phyloP scores from a whole-genome alignment of 2,329 filamentous ascomycete genomes.

The Ilyonectria destructans region DNA sequence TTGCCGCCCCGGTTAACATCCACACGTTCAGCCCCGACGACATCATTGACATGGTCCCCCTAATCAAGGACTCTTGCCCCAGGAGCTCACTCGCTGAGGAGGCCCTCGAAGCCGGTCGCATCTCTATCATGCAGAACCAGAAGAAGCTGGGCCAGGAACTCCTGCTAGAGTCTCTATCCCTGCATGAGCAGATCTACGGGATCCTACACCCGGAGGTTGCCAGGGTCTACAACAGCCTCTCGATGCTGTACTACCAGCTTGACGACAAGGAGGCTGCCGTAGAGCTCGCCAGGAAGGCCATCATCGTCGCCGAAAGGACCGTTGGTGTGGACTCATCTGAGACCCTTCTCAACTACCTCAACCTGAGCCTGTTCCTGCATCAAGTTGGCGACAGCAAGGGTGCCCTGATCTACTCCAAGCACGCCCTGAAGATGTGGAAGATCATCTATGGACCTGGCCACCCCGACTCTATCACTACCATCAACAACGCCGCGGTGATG shows the following conservation, averaged over 20 bases:
- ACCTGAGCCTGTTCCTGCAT: slow-evolving; percentile 94
- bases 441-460: slow-evolving; percentile 95
- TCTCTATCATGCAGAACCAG: slow-evolving; percentile 96
- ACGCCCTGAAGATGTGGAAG: slow-evolving; percentile 96
- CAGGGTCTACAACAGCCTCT: slow-evolving; percentile 93
- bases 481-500: slow-evolving; percentile 99
- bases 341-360: slow-evolving; percentile 95
- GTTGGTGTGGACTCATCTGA: slow-evolving; percentile 94
- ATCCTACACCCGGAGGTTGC: slow-evolving; percentile 97
- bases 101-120: slow-evolving; percentile 93
- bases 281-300: slow-evolving; percentile 95
- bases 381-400: slow-evolving; percentile 90
- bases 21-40: slow-evolving; percentile 84
- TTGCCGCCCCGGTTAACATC: slow-evolving; percentile 59
- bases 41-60: slow-evolving; percentile 91
- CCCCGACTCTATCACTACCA: slow-evolving; percentile 97
- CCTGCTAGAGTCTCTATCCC: slow-evolving; percentile 92
- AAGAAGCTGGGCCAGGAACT: slow-evolving; percentile 97
- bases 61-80: slow-evolving; percentile 95
- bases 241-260: slow-evolving; percentile 97
- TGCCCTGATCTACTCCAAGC: slow-evolving; percentile 90
- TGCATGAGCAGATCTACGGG: slow-evolving; percentile 99
- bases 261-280: slow-evolving; percentile 97
- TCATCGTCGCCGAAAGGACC: slow-evolving; percentile 95
- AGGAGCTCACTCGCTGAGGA: slow-evolving; percentile 94